Conservation (phyloP, 768 basidiomycete genomes). For the Lyophyllum atratum region DNA sequence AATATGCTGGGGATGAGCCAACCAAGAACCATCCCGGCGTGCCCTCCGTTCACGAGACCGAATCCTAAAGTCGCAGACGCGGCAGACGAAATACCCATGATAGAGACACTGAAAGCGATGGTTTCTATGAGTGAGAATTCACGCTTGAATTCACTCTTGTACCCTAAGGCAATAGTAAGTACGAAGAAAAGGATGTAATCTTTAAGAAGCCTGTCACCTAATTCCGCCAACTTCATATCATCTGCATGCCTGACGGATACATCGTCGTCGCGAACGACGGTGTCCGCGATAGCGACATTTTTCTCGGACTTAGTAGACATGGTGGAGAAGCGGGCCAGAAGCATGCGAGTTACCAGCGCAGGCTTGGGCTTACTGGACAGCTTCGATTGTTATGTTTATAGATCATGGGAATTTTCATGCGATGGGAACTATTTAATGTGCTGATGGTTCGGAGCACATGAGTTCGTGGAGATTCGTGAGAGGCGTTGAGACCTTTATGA, state of each 20-base stretch:
- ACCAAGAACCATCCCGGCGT: slow-evolving; percentile 77
- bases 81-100: slow-evolving; percentile 73
- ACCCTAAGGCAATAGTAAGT: slow-evolving; percentile 21
- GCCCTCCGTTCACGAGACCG: slow-evolving; percentile 66
- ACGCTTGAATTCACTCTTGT: slow-evolving; percentile 71
- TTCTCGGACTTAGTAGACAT: background rate
- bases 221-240: slow-evolving; percentile 57
- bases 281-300: background rate
- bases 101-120: slow-evolving; percentile 66
- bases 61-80: slow-evolving; percentile 69
- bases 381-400: too few relatives aligned
- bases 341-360: too few relatives aligned
- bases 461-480: too few relatives aligned
- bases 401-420: too few relatives aligned
- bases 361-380: too few relatives aligned
- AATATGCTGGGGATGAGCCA: slow-evolving; percentile 75
- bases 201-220: slow-evolving; percentile 36
- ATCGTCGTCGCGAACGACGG: background rate
- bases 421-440: too few relatives aligned
- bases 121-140: slow-evolving; percentile 74
- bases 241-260: slow-evolving; percentile 37
- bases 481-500: too few relatives aligned
- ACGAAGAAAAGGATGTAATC: background rate
- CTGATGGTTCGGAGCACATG: too few relatives aligned
- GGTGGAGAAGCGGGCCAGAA: background rate